Percentiles rank a stretch among this genome's conserved stretches.
phyloP scores from a whole-genome alignment of 2,329 filamentous ascomycete species.

The Monosporascus sp. region DNA sequence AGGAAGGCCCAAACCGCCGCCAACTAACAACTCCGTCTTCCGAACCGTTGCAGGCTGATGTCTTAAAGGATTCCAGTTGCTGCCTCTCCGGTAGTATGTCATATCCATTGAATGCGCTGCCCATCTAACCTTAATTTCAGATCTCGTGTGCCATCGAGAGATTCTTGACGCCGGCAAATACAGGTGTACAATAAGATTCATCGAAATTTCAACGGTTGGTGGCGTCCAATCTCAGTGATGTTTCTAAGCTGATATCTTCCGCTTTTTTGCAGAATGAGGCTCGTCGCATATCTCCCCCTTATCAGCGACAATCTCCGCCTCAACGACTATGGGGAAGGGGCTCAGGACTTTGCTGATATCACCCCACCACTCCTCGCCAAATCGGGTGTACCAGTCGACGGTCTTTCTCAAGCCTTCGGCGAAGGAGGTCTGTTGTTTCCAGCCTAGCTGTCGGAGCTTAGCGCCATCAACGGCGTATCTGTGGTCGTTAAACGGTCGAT shows the following conservation, averaged over 20 bases:
- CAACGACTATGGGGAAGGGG: constrained; percentile 59
- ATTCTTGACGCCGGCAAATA: too few species aligned
- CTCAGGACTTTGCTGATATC: constrained; percentile 64
- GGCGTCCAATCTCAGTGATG: too few species aligned
- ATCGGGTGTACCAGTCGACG: constrained; percentile 64
- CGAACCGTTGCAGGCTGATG: too few species aligned
- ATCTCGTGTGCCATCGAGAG: too few species aligned
- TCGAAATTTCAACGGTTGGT: too few species aligned
- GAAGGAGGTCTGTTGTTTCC: constrained; percentile 63
- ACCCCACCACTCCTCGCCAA: constrained; percentile 67
- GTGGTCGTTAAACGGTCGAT: constrained; percentile 74
- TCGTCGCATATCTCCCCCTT: constrained; percentile 33
- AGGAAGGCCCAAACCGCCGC: too few species aligned
- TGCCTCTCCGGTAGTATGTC: too few species aligned
- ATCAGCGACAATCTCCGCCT: constrained; percentile 50
- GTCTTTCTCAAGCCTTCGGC: constrained; percentile 58
- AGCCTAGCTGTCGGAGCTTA: constrained; percentile 62
- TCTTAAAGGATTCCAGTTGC: too few species aligned
- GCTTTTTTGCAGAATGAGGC: constrained; percentile 24
- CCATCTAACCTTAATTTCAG: too few species aligned
- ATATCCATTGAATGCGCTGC: too few species aligned
- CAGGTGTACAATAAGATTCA: too few species aligned
- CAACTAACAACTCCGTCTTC: too few species aligned
- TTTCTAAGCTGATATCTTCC: constrained; percentile 12
- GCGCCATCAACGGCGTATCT: constrained; percentile 67